phyloP scores from a whole-genome alignment of 192 early-diverging fungal species.

The Entophlyctis helioformis region DNA sequence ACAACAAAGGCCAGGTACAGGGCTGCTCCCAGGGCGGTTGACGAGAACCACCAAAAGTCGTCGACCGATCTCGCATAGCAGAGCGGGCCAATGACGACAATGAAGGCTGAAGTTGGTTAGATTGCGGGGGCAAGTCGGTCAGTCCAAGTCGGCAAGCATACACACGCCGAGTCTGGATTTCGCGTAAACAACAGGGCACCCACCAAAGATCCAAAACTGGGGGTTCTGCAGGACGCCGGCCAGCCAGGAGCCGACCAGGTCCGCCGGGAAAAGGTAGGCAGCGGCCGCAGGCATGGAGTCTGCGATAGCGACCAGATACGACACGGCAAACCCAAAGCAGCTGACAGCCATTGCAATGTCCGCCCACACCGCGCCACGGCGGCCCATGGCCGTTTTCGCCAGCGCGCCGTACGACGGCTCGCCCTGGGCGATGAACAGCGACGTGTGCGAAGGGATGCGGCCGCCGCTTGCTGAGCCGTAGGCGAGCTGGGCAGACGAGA shows the following conservation, averaged over 20 bases:
- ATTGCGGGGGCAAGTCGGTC: background rate
- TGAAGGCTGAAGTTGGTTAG: slow-evolving; percentile 32
- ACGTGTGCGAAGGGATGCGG: background rate
- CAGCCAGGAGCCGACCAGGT: slow-evolving; percentile 1
- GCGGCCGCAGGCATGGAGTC: slow-evolving; percentile 53
- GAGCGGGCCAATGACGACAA: slow-evolving; percentile 56
- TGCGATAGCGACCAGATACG: slow-evolving; percentile 77
- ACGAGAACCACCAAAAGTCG: slow-evolving; percentile 68
- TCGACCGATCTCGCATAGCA: slow-evolving; percentile 65
- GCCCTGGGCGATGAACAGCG: slow-evolving; percentile 25
- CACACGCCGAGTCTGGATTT: background rate
- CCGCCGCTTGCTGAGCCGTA: no score
- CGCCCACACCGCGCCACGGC: slow-evolving; percentile 55
- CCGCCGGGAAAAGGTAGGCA: slow-evolving; percentile 2
- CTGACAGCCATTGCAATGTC: slow-evolving; percentile 76
- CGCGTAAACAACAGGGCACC: background rate
- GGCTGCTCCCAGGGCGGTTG: slow-evolving; percentile 60
- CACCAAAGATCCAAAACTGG: slow-evolving; percentile 56
- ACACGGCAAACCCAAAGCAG: slow-evolving; percentile 80
- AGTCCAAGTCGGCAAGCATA: background rate
- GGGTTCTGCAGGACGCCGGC: slow-evolving; percentile 1
- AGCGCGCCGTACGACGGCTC: slow-evolving; percentile 42
- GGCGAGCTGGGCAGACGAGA: slow-evolving; percentile 10
- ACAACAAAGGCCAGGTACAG: slow-evolving; percentile 65
- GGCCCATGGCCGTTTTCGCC: slow-evolving; percentile 45